phyloP scores from a whole-genome alignment of 2,329 filamentous ascomycete species.

The Neonectria coccinea region DNA sequence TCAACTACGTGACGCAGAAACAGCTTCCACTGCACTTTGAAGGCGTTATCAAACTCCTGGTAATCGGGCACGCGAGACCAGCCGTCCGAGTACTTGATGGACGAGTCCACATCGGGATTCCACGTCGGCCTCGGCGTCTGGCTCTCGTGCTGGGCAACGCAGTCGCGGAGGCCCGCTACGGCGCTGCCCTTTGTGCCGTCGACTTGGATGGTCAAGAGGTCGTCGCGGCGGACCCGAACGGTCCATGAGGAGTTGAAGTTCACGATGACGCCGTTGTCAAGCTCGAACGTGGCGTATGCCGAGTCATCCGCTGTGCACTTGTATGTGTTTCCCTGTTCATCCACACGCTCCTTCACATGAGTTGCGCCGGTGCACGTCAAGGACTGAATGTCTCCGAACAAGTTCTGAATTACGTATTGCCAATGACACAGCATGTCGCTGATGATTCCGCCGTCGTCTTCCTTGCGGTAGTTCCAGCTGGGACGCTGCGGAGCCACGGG shows the following conservation, averaged over 20 bases:
- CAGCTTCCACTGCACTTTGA: conserved; percentile 11
- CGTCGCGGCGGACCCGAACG: not conserved
- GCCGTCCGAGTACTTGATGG: conserved; percentile 1
- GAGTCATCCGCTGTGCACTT: not conserved
- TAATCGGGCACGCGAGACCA: conserved; percentile 3
- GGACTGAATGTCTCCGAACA: not conserved
- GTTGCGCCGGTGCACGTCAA: not conserved
- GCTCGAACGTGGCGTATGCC: not conserved
- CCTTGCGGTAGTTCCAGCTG: conserved; percentile 5
- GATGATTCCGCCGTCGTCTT: conserved; percentile 3
- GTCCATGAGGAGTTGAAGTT: conserved; percentile 3
- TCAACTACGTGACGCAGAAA: conserved; percentile 3
- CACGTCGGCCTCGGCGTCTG: conserved; percentile 4
- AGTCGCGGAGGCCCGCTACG: not conserved
- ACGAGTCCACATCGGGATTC: conserved; percentile 1
- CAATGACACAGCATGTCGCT: conserved; percentile 3
- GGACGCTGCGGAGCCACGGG: not conserved
- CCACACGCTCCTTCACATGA: conserved; percentile 1
- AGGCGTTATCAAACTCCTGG: not conserved
- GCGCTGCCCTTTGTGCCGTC: conserved; percentile 10
- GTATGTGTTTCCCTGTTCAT: not conserved
- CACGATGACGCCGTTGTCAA: not conserved
- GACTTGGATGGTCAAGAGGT: conserved; percentile 1
- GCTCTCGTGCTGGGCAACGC: conserved; percentile 7
- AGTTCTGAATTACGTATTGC: conserved; percentile 2